phyloP scores from a whole-genome alignment of 257 asterid species.

The Ilex asprella region DNA sequence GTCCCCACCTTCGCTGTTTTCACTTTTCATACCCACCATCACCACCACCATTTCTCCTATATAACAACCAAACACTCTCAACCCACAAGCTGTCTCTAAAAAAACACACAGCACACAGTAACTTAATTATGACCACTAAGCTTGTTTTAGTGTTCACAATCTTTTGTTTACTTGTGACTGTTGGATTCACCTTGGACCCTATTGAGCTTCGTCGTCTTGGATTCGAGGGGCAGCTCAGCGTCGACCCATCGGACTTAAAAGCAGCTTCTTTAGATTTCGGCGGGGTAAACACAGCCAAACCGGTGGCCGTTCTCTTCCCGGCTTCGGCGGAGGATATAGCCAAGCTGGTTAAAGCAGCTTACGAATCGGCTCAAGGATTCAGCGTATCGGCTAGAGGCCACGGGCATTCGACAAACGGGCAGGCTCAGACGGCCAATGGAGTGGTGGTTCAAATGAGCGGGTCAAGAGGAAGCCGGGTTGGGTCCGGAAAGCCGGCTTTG shows the following conservation, averaged over 20 bases:
- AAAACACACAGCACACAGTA: too few species aligned
- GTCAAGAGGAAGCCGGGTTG: background rate
- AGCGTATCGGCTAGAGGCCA: conserved; percentile 75
- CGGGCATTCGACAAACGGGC: conserved; percentile 84
- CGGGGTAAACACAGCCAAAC: conserved; percentile 31
- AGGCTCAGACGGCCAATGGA: conserved; percentile 49
- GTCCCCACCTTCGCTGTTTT: conserved; percentile 1
- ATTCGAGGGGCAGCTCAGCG: conserved; percentile 41
- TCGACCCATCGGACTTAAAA: conserved; percentile 38
- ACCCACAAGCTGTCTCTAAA: too few species aligned
- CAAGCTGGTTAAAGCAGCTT: conserved; percentile 42
- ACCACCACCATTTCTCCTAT: background rate
- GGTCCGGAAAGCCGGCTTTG: conserved; percentile 8
- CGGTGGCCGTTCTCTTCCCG: conserved; percentile 58
- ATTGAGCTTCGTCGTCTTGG: conserved; percentile 31
- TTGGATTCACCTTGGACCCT: conserved; percentile 56
- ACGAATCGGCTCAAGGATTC: conserved; percentile 49
- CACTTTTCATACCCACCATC: conserved; percentile 5
- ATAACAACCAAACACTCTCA: background rate
- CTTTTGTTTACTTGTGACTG: conserved; percentile 51
- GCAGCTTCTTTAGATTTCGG: conserved; percentile 63
- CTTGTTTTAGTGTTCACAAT: conserved; percentile 46
- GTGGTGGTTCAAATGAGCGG: conserved; percentile 59
- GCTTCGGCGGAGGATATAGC: conserved; percentile 53
- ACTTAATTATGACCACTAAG: conserved; percentile 33